Evolutionary conservation across 1,284 basidiomycete species (phyloP), one percentile per base, ranked within the genome.

Genomic region (Taiwanofungus camphoratus): DNA sequence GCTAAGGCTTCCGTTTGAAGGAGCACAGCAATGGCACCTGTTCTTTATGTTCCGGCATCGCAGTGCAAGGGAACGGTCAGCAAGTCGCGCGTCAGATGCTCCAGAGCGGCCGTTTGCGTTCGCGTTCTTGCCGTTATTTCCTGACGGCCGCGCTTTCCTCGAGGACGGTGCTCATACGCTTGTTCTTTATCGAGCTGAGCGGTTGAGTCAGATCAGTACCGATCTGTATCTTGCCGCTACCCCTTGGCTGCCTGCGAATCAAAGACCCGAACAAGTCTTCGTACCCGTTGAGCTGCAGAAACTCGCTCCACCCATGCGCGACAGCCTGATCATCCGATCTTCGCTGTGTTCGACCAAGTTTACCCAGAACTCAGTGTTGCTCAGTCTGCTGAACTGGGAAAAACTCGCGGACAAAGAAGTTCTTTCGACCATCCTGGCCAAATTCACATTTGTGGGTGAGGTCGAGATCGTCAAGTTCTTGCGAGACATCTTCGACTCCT

Each of bases 401-500:
- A 70, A 76, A 36, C 62, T 84, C 18, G 59, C 62, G 0, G 83
- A 93, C 56, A 73, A 77, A 45, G 77, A 82, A 6, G 63, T 81
- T 9, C 73, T 97, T 20, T 74, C 81, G 12, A 77, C 79, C 1
- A 80, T 90, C 11, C 74, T 99, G 41, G 77, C 77, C 53, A 84
- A 91, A 63, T 93, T 98, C 64, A 87, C 87, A 2, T 97, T 95
- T 58, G 92, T 96, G 5, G 85, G 87, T 9, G 91, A 93, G 61
- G 84, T 87, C 5, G 91, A 94, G 65, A 92, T 98, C 40, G 89
- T 95, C 64, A 97, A 97, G 63, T 97, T 96, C 65, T 71, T 98
- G 8, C 79, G 85, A 24, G 79, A 92, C 59, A 91, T 96, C 44
- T 93, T 98, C 56, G 92, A 98, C 58, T 82, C 93, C 0, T 77